Base-by-base conservation (phyloP, 805 yeast species). In the Yarrowia keelungensis region DNA sequence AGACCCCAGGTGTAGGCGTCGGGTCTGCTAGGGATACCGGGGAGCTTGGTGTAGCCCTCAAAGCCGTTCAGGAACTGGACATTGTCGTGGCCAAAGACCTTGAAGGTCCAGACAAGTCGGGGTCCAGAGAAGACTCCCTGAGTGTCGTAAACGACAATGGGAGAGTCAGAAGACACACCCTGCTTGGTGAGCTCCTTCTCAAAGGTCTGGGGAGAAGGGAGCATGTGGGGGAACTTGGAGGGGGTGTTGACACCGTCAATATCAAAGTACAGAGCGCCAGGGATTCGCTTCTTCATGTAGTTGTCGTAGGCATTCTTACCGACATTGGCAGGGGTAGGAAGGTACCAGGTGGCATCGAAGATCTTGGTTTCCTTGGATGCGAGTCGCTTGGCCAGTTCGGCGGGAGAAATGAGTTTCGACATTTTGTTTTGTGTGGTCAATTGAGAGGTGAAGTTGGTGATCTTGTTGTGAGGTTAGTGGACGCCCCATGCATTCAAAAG, bases 271-370 rank as follows among this genome's bases (percentile, higher is more conserved):
- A 87, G 86, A 0, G 97, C 84, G 9, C 84, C 80, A 15, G 88
- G 87, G 10, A 90, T 79, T 70, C 98, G 84, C 66, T 83, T 86
- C 32, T 81, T 76, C 51, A 79, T 78, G 75, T 83, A 88, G 76
- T 92, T 91, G 36, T 56, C 56, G 69, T 69, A 69, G 35, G 75
- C 78, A 22, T 83, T 81, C 46, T 76, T 78, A 0, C 89, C 93
- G 71, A 85, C 82, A 53, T 85, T 81, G 11, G 89, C 87, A 47
- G 79, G 81, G 74, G 87, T 89, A 59, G 98, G 97, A 86, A 94
- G 84, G 77, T 87, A 92, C 98, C 98, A 95, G 0, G 98, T 88
- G 5, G 96, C 87, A 77, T 94, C 99, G 22, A 94, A 80, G 0
- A 97, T 26, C 45, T 62, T 62, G 56, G 56, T 49, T 19, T 59